These are phyloP conservation scores for Cryptosporidium felis DNA, from an alignment of 169 alveolate genomes.

Conservation along the genomic window DNA sequence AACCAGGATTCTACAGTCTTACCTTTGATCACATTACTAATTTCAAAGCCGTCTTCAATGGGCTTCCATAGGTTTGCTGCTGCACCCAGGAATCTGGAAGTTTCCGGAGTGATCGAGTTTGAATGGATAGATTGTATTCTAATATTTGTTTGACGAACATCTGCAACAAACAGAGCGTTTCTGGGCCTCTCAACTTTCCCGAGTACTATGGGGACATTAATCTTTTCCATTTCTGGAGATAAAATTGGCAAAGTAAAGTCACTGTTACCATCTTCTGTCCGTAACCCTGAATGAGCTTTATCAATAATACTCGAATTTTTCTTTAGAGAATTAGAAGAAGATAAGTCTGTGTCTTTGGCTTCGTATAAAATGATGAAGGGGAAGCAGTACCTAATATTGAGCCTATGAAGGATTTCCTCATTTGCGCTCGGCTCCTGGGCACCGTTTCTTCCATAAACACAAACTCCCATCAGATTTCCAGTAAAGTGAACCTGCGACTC, in stretches of 20 bases:
- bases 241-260: conserved; percentile 1
- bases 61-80: background rate
- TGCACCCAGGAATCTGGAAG: conserved; percentile 51
- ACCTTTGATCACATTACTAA: conserved; percentile 43
- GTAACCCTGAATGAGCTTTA: background rate
- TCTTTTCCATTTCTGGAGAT: conserved; percentile 28
- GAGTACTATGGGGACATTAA: conserved; percentile 39
- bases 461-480: conserved; percentile 40
- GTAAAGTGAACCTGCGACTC: conserved; percentile 55
- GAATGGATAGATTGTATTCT: conserved; percentile 56
- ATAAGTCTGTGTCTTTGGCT: background rate
- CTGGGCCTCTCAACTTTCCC: conserved; percentile 57
- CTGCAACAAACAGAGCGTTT: conserved; percentile 52
- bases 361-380: conserved; percentile 54
- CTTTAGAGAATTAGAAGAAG: background rate
- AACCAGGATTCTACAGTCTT: conserved; percentile 52
- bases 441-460: conserved; percentile 1
- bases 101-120: conserved; percentile 30
- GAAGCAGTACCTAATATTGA: conserved; percentile 35
- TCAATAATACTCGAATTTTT: conserved; percentile 6
- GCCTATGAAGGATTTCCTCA: background rate
- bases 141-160: conserved; percentile 41
- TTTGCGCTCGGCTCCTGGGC: background rate
- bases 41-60: conserved; percentile 61
- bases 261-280: background rate